phyloP scores from a whole-genome alignment of 2,329 filamentous ascomycete genomes.

The Seiridium unicorne region DNA sequence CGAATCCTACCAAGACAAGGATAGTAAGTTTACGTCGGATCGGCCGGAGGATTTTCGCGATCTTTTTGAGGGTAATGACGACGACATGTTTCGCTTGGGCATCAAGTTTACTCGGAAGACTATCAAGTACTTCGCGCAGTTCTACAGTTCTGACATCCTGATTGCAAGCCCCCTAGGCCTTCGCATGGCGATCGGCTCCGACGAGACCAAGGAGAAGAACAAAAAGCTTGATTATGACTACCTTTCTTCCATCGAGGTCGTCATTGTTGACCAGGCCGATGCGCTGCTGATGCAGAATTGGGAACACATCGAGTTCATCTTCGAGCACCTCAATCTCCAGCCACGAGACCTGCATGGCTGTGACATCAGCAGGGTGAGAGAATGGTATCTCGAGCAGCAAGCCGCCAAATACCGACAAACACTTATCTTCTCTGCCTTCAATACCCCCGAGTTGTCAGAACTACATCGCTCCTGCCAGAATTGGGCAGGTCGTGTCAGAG shows the following conservation, averaged over 20 bases:
- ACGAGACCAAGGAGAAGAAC: constrained; percentile 64
- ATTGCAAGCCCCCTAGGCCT: constrained; percentile 87
- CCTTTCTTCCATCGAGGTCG: constrained; percentile 87
- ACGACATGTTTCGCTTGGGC: constrained; percentile 96
- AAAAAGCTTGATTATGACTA: constrained; percentile 74
- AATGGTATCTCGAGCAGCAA: constrained; percentile 90
- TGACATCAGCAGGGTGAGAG: constrained; percentile 86
- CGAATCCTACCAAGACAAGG: constrained; percentile 72
- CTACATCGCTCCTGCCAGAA: constrained; percentile 77
- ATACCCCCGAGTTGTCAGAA: constrained; percentile 84
- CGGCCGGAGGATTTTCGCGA: constrained; percentile 86
- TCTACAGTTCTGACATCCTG: constrained; percentile 96
- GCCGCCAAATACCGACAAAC: constrained; percentile 82
- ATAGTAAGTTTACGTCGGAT: constrained; percentile 67
- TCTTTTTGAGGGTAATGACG: constrained; percentile 90
- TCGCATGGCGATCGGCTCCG: constrained; percentile 83
- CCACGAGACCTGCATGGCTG: constrained; percentile 88
- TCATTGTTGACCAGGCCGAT: constrained; percentile 88
- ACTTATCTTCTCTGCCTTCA: constrained; percentile 75
- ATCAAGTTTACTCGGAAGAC: constrained; percentile 96
- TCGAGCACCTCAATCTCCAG: constrained; percentile 86
- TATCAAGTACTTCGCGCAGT: constrained; percentile 89
- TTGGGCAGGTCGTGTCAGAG: constrained; percentile 74
- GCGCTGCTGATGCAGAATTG: constrained; percentile 97
- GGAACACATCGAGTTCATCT: constrained; percentile 92